Evolutionary conservation across 2,329 filamentous ascomycete species (phyloP), one percentile per base, ranked within the genome.

Genomic region (Cyphellophora attinorum): DNA sequence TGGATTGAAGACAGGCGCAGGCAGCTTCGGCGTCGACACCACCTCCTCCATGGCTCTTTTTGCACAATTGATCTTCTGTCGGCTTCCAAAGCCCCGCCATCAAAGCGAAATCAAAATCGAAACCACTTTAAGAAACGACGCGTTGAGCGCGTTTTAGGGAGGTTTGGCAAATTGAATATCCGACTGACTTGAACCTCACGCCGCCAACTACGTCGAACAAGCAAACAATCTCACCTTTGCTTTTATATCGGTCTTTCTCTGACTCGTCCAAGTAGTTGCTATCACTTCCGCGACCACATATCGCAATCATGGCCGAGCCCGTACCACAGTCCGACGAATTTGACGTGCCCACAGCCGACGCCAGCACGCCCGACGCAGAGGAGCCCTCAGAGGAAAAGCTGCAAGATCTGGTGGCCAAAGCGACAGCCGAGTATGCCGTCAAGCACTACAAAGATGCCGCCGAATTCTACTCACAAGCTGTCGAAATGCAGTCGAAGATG

Each of bases 381-480:
- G 15, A 27, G 31, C 29, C 41, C 5, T 15, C 37, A 2, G 76
- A 70, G 55, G 75, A 81, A 39, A 79, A 77, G 25, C 72, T 93
- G 29, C 76, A 79, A 42, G 81, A 93, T 54, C 71, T 95, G 45
- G 80, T 76, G 52, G 81, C 82, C 41, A 81, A 81, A 55, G 91
- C 84, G 27, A 79, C 83, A 13, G 77, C 85, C 12, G 77, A 93
- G 50, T 96, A 93, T 62, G 79, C 81, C 14, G 79, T 88, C 54
- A 93, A 89, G 64, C 83, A 93, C 58, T 94, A 86, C 59, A 75
- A 81, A 35, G 79, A 80, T 31, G 86, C 91, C 6, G 76, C 85
- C 37, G 89, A 96, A 53, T 67, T 88, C 44, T 96, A 88, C 64
- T 88, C 86, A 28, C 76, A 80, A 52, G 91, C 91, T 19, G 85